Conservation (phyloP, 176 grass and related monocot species). For the Melocanna baccifera region DNA sequence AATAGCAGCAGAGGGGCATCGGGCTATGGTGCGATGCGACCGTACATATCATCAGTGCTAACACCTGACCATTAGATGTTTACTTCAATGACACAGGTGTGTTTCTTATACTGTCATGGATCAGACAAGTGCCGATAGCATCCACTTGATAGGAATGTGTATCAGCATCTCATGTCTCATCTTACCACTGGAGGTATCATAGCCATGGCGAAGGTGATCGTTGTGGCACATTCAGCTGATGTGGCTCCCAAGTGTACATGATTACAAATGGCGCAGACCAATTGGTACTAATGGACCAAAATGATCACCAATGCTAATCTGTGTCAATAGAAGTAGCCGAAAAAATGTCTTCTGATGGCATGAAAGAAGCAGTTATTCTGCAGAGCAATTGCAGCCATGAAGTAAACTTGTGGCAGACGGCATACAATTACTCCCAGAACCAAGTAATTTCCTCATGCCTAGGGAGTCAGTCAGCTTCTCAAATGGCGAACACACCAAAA, state of each 20-base stretch:
- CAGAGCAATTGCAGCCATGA: constrained; percentile 14
- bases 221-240: constrained; percentile 16
- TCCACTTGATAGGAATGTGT: constrained; percentile 11
- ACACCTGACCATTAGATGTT: neutral
- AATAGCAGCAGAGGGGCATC: neutral
- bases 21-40: neutral
- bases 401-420: constrained; percentile 3
- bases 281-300: constrained; percentile 17
- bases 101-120: neutral
- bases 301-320: neutral
- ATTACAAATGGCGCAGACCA: constrained; percentile 14
- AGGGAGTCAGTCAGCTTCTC: neutral
- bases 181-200: constrained; percentile 14
- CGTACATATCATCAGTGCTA: constrained; percentile 20
- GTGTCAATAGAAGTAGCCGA: constrained; percentile 21
- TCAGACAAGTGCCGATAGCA: neutral
- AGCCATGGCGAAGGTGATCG: neutral
- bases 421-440: constrained; percentile 2
- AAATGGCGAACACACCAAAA: constrained; percentile 26
- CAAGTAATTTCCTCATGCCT: neutral
- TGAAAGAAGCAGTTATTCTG: neutral
- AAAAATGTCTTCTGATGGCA: constrained; percentile 31
- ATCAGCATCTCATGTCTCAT: neutral
- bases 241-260: neutral
- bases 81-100: neutral